Base-by-base conservation (phyloP, 1,139 yeast species). In the Magnusiomyces ingens region DNA sequence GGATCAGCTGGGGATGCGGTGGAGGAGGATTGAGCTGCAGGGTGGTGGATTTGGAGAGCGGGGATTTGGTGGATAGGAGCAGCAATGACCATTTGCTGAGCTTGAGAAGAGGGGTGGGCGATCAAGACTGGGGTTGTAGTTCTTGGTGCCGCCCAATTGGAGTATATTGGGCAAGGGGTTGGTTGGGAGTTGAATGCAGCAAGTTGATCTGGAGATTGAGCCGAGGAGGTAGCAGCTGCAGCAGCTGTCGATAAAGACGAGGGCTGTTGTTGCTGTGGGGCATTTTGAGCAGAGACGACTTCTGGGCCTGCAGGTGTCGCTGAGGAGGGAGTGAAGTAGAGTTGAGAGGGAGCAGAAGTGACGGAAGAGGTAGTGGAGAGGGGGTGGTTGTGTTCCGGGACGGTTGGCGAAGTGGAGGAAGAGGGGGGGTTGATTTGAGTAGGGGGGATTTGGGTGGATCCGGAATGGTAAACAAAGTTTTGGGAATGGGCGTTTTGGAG, bases 401-500 rank as follows among this genome's bases (percentile, higher is more conserved):
- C 43, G 40, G 29, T 10, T 17, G 15, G 47, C 29, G 52, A 29
- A 12, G 45, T 22, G n/a, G 51, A 38, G 42, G 45, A 21, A 12
- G 29, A 11, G 47, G 43, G 49, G 21, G 36, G 10, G 26, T n/a
- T 36, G 38, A 18, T 32, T 29, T 37, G 21, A 48, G 18, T 18
- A 19, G 36, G 10, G 26, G 21, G 42, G 38, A 18, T 32, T 29
- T 37, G 21, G 50, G 18, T 18, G 52, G 51, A 6, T n/a, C 45
- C 35, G 5, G 49, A 19, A 43, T 53, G 50, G 48, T 53, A 53
- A 17, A 52, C 50, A 29, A 52, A 50, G 45, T 48, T 49, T 35
- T 49, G 54, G 45, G 48, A 32, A 22, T 42, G 45, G 21, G 49
- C 51, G 35, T 52, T 52, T 43, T 52, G 53, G 47, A 52, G 36